These are phyloP conservation scores for Mycena pura DNA, from an alignment of 768 basidiomycete genomes.

Conservation along the genomic window DNA sequence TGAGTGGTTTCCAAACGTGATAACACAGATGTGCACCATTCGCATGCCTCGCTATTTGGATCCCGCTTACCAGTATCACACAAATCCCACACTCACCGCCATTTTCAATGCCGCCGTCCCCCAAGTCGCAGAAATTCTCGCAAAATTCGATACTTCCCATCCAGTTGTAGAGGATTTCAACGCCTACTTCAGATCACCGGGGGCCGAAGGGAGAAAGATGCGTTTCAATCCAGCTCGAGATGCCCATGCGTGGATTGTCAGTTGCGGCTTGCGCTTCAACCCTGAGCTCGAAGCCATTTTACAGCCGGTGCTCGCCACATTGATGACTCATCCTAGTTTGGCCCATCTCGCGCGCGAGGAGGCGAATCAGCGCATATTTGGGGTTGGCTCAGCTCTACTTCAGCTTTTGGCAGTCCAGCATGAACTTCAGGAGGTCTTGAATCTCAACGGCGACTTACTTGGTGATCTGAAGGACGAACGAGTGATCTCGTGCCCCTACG, in stretches of 20 bases:
- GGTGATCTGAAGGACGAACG: too few relatives aligned
- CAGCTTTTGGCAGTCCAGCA: not conserved
- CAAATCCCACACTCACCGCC: not conserved
- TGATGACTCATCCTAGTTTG: not conserved
- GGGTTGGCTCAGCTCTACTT: not conserved
- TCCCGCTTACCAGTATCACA: not conserved
- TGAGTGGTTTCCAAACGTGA: not conserved
- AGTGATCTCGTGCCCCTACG: not conserved
- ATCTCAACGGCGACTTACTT: slow-evolving; percentile 1
- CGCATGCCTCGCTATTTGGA: not conserved
- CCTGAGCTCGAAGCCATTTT: not conserved
- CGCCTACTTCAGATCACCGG: not conserved
- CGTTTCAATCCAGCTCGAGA: not conserved
- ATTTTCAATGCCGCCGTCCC: not conserved
- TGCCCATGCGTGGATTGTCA: not conserved
- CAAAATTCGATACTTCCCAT: not conserved
- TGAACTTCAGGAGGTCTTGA: not conserved
- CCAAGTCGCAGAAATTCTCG: not conserved
- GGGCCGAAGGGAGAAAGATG: not conserved
- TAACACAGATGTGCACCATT: not conserved
- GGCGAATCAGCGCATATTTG: not conserved
- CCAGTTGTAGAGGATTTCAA: not conserved
- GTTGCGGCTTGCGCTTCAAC: not conserved
- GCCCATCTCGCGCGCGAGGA: not conserved
- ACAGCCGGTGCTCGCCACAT: not conserved